phyloP scores from a whole-genome alignment of 768 basidiomycete genomes.

The Mycena alexandri region DNA sequence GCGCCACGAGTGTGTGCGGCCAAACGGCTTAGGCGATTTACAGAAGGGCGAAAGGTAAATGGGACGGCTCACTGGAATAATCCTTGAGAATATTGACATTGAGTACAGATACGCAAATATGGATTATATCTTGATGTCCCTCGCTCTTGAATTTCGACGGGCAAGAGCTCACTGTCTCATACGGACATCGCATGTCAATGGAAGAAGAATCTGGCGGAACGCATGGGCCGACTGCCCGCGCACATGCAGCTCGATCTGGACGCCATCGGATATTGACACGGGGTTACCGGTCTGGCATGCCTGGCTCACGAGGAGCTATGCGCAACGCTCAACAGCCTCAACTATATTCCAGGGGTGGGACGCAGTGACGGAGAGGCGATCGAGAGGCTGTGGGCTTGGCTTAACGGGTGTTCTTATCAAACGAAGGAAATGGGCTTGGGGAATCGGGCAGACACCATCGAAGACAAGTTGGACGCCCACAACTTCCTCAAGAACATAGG shows the following conservation, averaged over 20 bases:
- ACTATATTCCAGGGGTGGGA: slow-evolving; percentile 22
- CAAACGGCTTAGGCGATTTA: slow-evolving; percentile 38
- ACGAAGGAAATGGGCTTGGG: slow-evolving; percentile 49
- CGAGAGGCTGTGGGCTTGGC: slow-evolving; percentile 45
- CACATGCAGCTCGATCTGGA: background rate
- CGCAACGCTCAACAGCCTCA: no score
- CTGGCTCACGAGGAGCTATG: slow-evolving; percentile 32
- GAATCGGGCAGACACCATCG: background rate
- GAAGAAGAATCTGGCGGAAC: slow-evolving; percentile 32
- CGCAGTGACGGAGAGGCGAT: slow-evolving; percentile 26
- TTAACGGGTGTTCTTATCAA: slow-evolving; percentile 40
- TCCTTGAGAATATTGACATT: no score
- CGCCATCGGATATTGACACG: background rate
- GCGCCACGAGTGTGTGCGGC: slow-evolving; percentile 32
- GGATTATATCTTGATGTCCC: slow-evolving; percentile 39
- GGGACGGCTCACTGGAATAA: no score
- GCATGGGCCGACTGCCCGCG: background rate
- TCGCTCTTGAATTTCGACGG: slow-evolving; percentile 20
- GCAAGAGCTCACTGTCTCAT: slow-evolving; percentile 25
- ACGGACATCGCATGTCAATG: slow-evolving; percentile 42
- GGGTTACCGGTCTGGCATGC: slow-evolving; percentile 33
- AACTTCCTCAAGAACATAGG: no score
- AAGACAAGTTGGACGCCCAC: no score
- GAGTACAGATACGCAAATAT: slow-evolving; percentile 38
- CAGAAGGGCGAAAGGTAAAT: slow-evolving; percentile 41